Evolutionary conservation across 106 monocot genomes (phyloP).

Genomic region (Iris macrosiphon): DNA sequence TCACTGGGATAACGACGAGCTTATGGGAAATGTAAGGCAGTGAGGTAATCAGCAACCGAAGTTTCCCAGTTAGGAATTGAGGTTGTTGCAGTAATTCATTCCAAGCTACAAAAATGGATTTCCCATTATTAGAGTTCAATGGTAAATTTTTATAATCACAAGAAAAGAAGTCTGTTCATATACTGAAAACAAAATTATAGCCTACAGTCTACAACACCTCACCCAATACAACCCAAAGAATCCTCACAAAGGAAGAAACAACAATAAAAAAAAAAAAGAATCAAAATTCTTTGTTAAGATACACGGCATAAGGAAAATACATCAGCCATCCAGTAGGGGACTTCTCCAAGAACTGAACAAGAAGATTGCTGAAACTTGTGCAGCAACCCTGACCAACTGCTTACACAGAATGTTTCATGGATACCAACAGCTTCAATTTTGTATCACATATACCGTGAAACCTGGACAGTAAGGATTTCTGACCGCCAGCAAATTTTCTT

Average conservation of each 20-base stretch:
- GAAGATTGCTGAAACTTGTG: not conserved
- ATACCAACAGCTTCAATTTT: slow-evolving; percentile 54
- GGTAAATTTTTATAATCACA: not conserved
- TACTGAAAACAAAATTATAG: not conserved
- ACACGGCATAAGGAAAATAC: not conserved
- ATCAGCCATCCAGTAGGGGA: not conserved
- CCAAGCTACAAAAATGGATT: too few species aligned
- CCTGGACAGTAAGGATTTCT: slow-evolving; percentile 28
- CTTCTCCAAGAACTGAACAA: not conserved
- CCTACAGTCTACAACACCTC: not conserved
- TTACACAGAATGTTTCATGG: slow-evolving; percentile 33
- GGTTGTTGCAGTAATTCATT: too few species aligned
- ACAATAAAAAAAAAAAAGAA: not conserved
- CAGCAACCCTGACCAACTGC: not conserved
- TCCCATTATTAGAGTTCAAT: too few species aligned
- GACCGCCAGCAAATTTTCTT: slow-evolving; percentile 45
- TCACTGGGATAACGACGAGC: too few species aligned
- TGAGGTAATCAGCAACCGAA: too few species aligned
- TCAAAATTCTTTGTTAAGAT: not conserved
- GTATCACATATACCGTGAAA: slow-evolving; percentile 44
- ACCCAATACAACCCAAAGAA: slow-evolving; percentile 2
- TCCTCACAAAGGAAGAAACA: not conserved
- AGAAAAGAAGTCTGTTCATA: not conserved
- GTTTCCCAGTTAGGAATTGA: too few species aligned
- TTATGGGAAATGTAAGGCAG: too few species aligned